phyloP scores from a whole-genome alignment of 345 rosid genomes.

The Cochlearia excelsa region DNA sequence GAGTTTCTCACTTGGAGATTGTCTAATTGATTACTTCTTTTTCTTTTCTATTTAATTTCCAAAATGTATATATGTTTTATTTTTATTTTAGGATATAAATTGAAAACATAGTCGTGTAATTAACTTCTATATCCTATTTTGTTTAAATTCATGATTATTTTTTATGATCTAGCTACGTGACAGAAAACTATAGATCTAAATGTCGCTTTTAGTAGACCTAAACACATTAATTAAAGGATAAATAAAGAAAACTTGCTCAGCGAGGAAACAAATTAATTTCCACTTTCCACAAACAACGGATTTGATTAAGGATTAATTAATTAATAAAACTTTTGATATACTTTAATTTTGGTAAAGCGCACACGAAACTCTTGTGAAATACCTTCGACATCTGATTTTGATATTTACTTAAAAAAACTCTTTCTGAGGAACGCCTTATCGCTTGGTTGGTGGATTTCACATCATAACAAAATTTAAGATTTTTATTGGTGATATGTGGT shows the following conservation, averaged over 20 bases:
- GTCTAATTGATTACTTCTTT: no score
- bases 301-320: background rate
- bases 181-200: slow-evolving; percentile 17
- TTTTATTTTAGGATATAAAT: background rate
- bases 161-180: slow-evolving; percentile 26
- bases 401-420: slow-evolving; percentile 32
- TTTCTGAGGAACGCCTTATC: slow-evolving; percentile 16
- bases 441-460: slow-evolving; percentile 36
- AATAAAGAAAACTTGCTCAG: slow-evolving; percentile 33
- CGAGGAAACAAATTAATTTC: slow-evolving; percentile 22
- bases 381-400: slow-evolving; percentile 30
- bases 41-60: background rate
- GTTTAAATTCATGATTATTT: slow-evolving; percentile 1
- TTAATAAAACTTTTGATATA: slow-evolving; percentile 2
- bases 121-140: background rate
- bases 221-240: slow-evolving; percentile 32
- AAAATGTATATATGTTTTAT: background rate
- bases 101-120: background rate
- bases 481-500: slow-evolving; percentile 12
- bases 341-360: slow-evolving; percentile 35
- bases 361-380: slow-evolving; percentile 40
- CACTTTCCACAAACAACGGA: slow-evolving; percentile 30
- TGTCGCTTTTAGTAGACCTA: slow-evolving; percentile 32
- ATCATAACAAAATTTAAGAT: slow-evolving; percentile 24
- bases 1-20: no score